Evolutionary conservation across 768 basidiomycete species (phyloP), one percentile per base, ranked within the genome.

Genomic region (Lactifluus volemus): DNA sequence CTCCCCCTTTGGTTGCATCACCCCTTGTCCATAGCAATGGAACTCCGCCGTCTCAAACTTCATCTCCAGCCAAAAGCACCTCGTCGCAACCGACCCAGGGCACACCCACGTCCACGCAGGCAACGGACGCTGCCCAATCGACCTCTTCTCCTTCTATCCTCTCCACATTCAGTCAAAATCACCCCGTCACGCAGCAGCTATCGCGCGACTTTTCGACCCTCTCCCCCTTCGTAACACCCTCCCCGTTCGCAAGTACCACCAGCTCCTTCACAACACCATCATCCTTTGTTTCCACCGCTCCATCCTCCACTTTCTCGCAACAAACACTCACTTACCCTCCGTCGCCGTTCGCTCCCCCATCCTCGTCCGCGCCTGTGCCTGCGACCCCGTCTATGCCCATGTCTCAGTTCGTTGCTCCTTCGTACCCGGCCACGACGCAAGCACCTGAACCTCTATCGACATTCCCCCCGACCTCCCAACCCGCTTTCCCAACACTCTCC

Each of bases 141-240:
- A 36, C 51, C 17, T 48, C 41, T n/a, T 36, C 56, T 12, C 45
- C 61, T 34, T 62, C 61, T 7, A 45, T 58, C 21, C 61, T 62
- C 39, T 62, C 61, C 30, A 47, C 61, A 25, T 62, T 62, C 4
- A 62, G 56, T 2, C 61, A 58, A 50, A 53, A 48, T 14, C 29
- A 42, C 21, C 11, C 51, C 11, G 39, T 34, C 15, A 11, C 56
- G 25, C 56, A 58, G 57, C 56, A 30, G 39, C 53, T 44, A 25
- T 55, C 59, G 52, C 52, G 51, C 17, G 61, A 63, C 41, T 63
- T 63, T 8, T 58, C 57, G 19, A 30, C 48, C 12, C 56, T 63
- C 21, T 63, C 61, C 6, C 61, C 61, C 39, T 63, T 63, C 15
- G 61, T 63, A 4, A 38, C 61, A 7, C 4, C 57, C 38, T 49